Percentiles rank a stretch among this genome's conserved stretches.
Evolutionary conservation across 371 early-diverging fungal genomes (phyloP).

Genomic region (Mucor saturninus): DNA sequence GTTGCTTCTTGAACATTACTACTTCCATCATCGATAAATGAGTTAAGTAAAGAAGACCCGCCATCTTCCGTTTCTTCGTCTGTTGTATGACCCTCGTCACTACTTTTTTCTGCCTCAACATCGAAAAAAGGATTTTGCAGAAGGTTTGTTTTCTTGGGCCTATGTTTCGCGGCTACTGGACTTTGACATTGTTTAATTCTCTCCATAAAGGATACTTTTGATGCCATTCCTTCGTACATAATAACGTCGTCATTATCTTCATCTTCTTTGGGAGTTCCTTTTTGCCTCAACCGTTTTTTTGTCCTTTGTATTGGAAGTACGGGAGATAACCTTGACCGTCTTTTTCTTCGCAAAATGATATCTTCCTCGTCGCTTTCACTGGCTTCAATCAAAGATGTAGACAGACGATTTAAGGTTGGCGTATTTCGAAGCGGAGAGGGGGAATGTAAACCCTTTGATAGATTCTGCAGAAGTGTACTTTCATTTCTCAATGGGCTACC

Average conservation of each 20-base stretch:
- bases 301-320: neutral
- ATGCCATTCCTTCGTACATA: neutral
- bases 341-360: neutral
- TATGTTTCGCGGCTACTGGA: neutral
- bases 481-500: too few relatives aligned
- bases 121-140: constrained; percentile 29
- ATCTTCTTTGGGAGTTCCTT: neutral
- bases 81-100: constrained; percentile 23
- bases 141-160: neutral
- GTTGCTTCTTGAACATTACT: neutral
- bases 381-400: neutral
- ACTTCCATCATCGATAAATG: constrained; percentile 24
- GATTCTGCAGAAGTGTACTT: too few relatives aligned
- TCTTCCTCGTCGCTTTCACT: neutral
- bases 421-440: neutral
- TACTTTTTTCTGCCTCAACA: constrained; percentile 26
- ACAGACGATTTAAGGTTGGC: neutral
- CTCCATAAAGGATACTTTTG: neutral
- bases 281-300: neutral
- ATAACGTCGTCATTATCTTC: neutral
- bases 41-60: constrained; percentile 13
- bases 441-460: neutral
- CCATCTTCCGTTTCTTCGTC: constrained; percentile 20
- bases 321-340: neutral
- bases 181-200: neutral